Evolutionary conservation across 768 basidiomycete species (phyloP).

Genomic region (Suillus paluster): DNA sequence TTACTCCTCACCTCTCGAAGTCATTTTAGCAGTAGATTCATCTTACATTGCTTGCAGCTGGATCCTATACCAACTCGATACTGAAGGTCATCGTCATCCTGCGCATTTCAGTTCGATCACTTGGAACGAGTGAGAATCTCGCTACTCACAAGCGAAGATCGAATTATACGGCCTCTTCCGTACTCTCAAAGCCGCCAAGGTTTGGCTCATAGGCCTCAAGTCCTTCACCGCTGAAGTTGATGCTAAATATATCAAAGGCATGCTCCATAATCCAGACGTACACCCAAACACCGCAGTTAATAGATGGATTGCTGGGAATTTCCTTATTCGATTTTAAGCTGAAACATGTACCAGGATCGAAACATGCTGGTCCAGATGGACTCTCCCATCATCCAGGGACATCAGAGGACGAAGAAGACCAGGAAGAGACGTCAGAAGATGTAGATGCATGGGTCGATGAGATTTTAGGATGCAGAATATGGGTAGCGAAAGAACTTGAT

Average conservation of each 20-base stretch:
- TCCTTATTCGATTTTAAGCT: conserved; percentile 36
- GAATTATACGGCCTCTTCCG: conserved; percentile 35
- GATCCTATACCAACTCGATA: conserved; percentile 32
- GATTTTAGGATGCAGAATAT: conserved; percentile 1
- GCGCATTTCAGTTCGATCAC: conserved; percentile 31
- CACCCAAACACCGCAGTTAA: conserved; percentile 38
- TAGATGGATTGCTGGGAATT: conserved; percentile 31
- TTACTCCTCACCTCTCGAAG: conserved; percentile 9
- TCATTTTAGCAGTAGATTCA: conserved; percentile 29
- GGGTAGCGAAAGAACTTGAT: neutral
- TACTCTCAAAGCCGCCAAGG: conserved; percentile 23
- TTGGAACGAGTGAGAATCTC: neutral
- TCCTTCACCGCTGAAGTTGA: conserved; percentile 44
- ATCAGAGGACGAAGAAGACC: conserved; percentile 20
- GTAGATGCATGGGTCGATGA: conserved; percentile 18
- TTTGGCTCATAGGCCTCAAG: conserved; percentile 33
- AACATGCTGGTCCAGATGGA: conserved; percentile 34
- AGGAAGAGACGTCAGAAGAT: no score
- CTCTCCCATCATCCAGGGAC: conserved; percentile 26
- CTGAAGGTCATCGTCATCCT: conserved; percentile 21
- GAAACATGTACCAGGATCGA: conserved; percentile 30
- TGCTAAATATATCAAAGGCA: conserved; percentile 45
- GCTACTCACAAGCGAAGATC: conserved; percentile 26
- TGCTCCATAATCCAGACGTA: conserved; percentile 39
- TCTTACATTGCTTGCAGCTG: conserved; percentile 40